These are phyloP conservation scores for Ustilago xerochloae DNA, from an alignment of 1,284 basidiomycete genomes.

Conservation along the genomic window DNA sequence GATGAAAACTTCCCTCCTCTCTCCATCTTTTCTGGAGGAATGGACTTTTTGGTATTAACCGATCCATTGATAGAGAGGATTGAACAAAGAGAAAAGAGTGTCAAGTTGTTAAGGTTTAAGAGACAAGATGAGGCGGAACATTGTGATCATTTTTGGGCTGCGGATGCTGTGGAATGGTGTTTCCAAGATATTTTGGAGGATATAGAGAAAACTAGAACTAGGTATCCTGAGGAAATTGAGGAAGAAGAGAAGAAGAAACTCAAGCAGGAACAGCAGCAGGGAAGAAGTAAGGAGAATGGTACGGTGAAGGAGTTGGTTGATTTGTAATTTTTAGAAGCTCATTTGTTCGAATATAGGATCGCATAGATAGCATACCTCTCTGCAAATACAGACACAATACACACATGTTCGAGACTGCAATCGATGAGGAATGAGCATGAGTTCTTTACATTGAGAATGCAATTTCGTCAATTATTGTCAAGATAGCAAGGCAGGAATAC, in stretches of 20 bases:
- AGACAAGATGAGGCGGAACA: slow-evolving; percentile 72
- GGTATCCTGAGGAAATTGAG: slow-evolving; percentile 46
- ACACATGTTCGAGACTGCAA: neutral
- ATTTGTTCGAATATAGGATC: too few species aligned
- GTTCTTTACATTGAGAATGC: too few species aligned
- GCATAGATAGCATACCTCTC: too few species aligned
- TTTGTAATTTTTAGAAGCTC: neutral
- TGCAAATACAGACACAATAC: neutral
- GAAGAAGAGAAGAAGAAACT: neutral
- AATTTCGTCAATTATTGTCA: neutral
- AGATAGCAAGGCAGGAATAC: neutral
- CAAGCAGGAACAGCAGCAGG: neutral
- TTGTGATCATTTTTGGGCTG: slow-evolving; percentile 72
- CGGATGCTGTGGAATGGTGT: slow-evolving; percentile 75
- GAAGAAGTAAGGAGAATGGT: neutral
- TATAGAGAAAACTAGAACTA: slow-evolving; percentile 45
- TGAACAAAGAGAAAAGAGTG: slow-evolving; percentile 65
- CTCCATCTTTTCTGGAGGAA: slow-evolving; percentile 72
- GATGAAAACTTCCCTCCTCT: slow-evolving; percentile 75
- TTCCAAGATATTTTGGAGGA: slow-evolving; percentile 67
- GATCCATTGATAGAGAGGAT: slow-evolving; percentile 62
- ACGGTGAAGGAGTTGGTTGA: neutral
- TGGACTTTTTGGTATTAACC: slow-evolving; percentile 64
- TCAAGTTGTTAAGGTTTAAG: slow-evolving; percentile 72
- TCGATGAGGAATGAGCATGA: neutral